Conservation (phyloP, 257 asterid genomes). For the Scutellaria barbata region DNA sequence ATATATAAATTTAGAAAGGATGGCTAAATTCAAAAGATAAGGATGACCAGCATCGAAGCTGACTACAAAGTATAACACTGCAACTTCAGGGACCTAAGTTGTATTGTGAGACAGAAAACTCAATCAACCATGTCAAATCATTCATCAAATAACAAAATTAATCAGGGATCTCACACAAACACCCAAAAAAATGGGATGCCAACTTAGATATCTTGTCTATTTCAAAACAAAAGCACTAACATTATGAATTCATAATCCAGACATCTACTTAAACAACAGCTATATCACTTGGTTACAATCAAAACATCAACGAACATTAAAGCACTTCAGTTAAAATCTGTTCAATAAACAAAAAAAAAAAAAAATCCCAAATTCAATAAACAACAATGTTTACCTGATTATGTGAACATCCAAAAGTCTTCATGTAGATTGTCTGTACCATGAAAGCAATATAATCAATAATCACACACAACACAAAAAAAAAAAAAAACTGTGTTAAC, state of each 20-base stretch:
- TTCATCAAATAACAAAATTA: constrained; percentile 5
- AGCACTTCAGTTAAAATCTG: not conserved
- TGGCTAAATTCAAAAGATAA: not conserved
- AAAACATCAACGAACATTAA: not conserved
- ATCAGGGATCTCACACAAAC: not conserved
- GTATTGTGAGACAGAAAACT: not conserved
- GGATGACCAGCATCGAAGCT: constrained; percentile 12
- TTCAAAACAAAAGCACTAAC: not conserved
- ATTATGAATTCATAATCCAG: constrained; percentile 7
- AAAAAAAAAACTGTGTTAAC: constrained; percentile 32
- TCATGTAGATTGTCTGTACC: constrained; percentile 78
- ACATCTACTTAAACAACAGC: constrained; percentile 26
- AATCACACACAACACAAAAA: not conserved
- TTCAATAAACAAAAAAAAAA: not conserved
- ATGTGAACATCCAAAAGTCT: constrained; percentile 95
- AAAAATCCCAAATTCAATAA: not conserved
- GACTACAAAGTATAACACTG: not conserved
- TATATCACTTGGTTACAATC: not conserved
- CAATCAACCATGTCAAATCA: constrained; percentile 4
- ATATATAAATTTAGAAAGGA: not conserved
- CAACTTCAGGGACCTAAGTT: constrained; percentile 17
- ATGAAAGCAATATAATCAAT: constrained; percentile 23
- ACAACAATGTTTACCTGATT: constrained; percentile 48
- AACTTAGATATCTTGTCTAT: not conserved
- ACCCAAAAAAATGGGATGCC: not conserved